A percentile compares a stretch with the other conserved stretches of the same genome.
phyloP scores from a whole-genome alignment of 306 rosid genomes.

The Spatholobus suberectus region DNA sequence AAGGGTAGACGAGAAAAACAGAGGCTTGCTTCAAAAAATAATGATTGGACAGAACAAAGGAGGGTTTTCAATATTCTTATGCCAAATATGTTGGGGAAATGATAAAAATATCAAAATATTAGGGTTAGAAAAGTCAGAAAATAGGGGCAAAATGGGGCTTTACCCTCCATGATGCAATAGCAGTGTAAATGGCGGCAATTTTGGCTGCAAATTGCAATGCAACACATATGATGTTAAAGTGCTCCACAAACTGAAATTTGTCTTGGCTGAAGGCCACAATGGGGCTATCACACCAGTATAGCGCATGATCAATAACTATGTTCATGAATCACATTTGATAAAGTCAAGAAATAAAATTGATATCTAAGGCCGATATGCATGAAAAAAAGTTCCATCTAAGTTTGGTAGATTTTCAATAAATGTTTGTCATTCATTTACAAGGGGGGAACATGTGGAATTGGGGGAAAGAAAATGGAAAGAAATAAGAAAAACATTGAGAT shows the following conservation, averaged over 20 bases:
- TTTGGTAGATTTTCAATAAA: neutral
- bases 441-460: neutral
- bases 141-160: neutral
- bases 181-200: neutral
- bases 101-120: neutral
- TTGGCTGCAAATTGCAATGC: neutral
- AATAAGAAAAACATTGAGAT: neutral
- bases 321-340: neutral
- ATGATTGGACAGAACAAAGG: neutral
- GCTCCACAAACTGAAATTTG: neutral
- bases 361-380: neutral
- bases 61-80: neutral
- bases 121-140: neutral
- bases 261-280: neutral
- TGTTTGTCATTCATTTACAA: slow-evolving; percentile 11
- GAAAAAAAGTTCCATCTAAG: neutral
- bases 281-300: neutral
- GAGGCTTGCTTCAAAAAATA: neutral
- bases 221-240: neutral
- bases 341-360: slow-evolving; percentile 9
- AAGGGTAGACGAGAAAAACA: neutral
- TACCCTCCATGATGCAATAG: neutral
- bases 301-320: neutral
- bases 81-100: neutral
- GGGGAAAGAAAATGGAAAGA: slow-evolving; percentile 5